Conservation (phyloP, 2,329 filamentous ascomycete species). For the Alternaria gaisen region DNA sequence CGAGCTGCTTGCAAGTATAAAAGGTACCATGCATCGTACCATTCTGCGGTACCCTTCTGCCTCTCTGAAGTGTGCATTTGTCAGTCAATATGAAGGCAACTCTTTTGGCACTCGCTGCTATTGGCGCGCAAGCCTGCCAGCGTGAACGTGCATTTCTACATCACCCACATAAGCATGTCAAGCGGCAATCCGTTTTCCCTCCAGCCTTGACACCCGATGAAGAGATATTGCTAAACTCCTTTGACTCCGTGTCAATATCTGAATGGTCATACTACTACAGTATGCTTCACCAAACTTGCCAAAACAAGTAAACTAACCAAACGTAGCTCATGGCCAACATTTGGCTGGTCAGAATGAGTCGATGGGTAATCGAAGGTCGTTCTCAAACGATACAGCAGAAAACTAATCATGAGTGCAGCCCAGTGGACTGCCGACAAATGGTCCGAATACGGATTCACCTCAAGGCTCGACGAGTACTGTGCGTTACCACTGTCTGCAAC, state of each 20-base stretch:
- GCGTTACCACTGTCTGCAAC: background rate
- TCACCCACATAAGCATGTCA: slow-evolving; percentile 34
- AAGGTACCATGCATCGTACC: slow-evolving; percentile 14
- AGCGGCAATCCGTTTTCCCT: slow-evolving; percentile 45
- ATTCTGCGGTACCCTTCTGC: slow-evolving; percentile 7
- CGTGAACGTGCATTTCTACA: slow-evolving; percentile 39
- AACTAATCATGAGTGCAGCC: slow-evolving; percentile 25
- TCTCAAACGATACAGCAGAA: background rate
- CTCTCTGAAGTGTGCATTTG: slow-evolving; percentile 8
- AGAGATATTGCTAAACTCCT: slow-evolving; percentile 52
- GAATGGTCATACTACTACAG: slow-evolving; percentile 52
- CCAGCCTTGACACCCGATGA: slow-evolving; percentile 49
- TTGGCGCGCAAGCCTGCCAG: slow-evolving; percentile 47
- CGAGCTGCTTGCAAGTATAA: slow-evolving; percentile 19
- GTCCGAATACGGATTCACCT: slow-evolving; percentile 47
- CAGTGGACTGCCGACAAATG: slow-evolving; percentile 53
- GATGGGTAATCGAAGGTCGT: slow-evolving; percentile 24
- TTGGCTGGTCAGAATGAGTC: slow-evolving; percentile 47
- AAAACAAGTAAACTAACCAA: slow-evolving; percentile 16
- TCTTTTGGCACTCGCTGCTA: slow-evolving; percentile 37
- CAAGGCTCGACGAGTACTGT: slow-evolving; percentile 51
- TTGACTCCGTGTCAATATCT: slow-evolving; percentile 52
- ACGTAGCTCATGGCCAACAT: slow-evolving; percentile 44
- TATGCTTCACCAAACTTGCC: slow-evolving; percentile 16
- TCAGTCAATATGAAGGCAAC: slow-evolving; percentile 37